Percentiles rank a stretch among this genome's conserved stretches.
Evolutionary conservation across 306 rosid genomes (phyloP).

Genomic region (Malus fusca): DNA sequence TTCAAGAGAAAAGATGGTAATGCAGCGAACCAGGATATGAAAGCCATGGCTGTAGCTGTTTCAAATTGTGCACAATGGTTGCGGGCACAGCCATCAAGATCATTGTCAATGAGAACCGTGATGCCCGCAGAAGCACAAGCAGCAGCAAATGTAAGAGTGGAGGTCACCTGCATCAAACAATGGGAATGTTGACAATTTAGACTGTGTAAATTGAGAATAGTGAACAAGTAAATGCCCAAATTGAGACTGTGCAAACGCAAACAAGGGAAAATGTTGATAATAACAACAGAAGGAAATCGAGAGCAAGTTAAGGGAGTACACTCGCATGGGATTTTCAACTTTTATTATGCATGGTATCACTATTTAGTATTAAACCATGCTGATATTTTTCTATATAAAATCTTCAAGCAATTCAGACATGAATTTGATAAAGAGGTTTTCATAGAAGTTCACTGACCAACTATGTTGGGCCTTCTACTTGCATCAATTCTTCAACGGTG

Average conservation of each 20-base stretch:
- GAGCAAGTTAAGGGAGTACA: neutral
- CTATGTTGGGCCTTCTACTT: neutral
- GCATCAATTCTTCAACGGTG: neutral
- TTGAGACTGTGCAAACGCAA: neutral
- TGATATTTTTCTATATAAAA: neutral
- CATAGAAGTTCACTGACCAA: neutral
- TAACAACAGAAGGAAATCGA: neutral
- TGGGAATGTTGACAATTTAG: too few species aligned
- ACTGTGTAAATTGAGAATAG: too few species aligned
- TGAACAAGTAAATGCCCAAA: neutral
- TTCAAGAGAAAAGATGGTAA: slow-evolving; percentile 76
- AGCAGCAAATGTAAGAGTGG: slow-evolving; percentile 82
- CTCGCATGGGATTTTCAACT: neutral
- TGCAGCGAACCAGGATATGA: slow-evolving; percentile 71
- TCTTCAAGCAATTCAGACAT: neutral
- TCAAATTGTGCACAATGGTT: slow-evolving; percentile 75
- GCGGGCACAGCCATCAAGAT: slow-evolving; percentile 48
- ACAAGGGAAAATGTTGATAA: neutral
- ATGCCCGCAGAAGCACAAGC: slow-evolving; percentile 97
- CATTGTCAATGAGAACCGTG: slow-evolving; percentile 86
- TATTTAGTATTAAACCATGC: neutral
- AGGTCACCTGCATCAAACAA: slow-evolving; percentile 53
- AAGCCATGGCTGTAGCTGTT: slow-evolving; percentile 88
- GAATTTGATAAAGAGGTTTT: neutral
- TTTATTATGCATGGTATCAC: neutral